These are phyloP conservation scores for Hyaloperonospora brassicae DNA, from an alignment of 352 stramenopile species.

Conservation along the genomic window DNA sequence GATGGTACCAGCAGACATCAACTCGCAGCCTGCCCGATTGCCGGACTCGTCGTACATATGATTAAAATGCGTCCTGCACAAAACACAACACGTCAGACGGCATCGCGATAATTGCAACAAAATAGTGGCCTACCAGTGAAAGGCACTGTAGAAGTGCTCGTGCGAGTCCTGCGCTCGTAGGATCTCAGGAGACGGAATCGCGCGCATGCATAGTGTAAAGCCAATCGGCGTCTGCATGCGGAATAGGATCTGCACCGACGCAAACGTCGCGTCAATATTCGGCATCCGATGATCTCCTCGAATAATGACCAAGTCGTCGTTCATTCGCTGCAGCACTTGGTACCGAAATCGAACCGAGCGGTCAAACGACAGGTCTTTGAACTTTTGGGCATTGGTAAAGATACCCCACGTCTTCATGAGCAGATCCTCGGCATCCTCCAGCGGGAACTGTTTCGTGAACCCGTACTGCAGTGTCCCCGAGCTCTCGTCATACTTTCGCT, in stretches of 20 bases:
- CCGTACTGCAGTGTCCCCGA: constrained; percentile 39
- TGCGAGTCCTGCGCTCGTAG: constrained; percentile 29
- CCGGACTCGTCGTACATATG: constrained; percentile 38
- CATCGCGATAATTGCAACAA: background rate
- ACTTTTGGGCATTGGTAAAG: constrained; percentile 32
- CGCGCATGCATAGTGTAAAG: constrained; percentile 57
- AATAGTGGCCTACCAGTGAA: constrained; percentile 38
- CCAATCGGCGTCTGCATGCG: constrained; percentile 49
- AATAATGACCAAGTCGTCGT: constrained; percentile 54
- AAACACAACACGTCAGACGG: constrained; percentile 4
- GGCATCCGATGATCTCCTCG: constrained; percentile 45
- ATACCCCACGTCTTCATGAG: constrained; percentile 43
- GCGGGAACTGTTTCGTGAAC: constrained; percentile 46
- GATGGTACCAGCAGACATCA: constrained; percentile 35
- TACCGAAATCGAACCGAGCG: constrained; percentile 39
- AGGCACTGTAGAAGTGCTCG: constrained; percentile 57
- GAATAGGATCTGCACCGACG: constrained; percentile 53
- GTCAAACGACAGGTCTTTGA: constrained; percentile 44
- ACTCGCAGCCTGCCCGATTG: constrained; percentile 22
- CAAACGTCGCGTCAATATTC: constrained; percentile 42
- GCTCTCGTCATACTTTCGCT: constrained; percentile 22
- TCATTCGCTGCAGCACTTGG: constrained; percentile 46
- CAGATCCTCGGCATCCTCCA: constrained; percentile 25
- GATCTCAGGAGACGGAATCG: constrained; percentile 52
- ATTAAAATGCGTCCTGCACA: constrained; percentile 52